Base-by-base conservation (phyloP, 768 basidiomycete genomes). In the Paxillus ammoniavirescens region DNA sequence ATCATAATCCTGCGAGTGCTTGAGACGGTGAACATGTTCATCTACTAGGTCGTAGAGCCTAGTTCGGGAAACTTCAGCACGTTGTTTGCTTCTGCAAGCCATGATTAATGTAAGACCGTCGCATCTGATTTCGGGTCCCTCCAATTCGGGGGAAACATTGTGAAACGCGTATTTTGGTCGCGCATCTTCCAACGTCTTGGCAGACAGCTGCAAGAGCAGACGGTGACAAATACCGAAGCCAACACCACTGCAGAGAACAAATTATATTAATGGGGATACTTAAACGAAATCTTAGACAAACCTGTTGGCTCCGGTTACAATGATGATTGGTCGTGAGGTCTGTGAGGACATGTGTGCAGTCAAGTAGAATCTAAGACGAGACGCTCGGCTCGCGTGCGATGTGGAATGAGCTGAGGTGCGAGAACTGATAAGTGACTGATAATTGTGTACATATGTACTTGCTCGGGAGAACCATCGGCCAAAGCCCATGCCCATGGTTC, bases 151-250 rank as follows among this genome's bases (percentile, higher is more conserved):
- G 14, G 44, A 46, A 41, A 50, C 52, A 43, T 63, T 37, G 44
- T 33, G 60, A 49, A 17, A 57, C 31, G 8, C 42, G 44, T 46
- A 69, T 55, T 77, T 74, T 1, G 82, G 81, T 18, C 68, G 63
- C 1, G 80, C 77, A 59, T 89, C 85, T 12, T 77, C 70, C 5
- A 82, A 80, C 52, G 64, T 64, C 14, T 66, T 63, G 41, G 75
- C 72, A n/a, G 81, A 81, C n/a, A 93, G 73, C 60, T 91, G 86
- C 60, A 76, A 69, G 42, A 94, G 76, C 7, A 94, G 77, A 43
- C 92, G 85, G 56, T 86, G 82, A 71, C 90, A 92, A 42, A 89
- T 86, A 12, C 89, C 90, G 65, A 87, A 89, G 13, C 92, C 92
- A 15, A 94, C 78, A 52, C 92, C 92, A 38, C 91, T 93, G 65